phyloP scores from a whole-genome alignment of 2,329 filamentous ascomycete species.

The Aspergillus melleus region DNA sequence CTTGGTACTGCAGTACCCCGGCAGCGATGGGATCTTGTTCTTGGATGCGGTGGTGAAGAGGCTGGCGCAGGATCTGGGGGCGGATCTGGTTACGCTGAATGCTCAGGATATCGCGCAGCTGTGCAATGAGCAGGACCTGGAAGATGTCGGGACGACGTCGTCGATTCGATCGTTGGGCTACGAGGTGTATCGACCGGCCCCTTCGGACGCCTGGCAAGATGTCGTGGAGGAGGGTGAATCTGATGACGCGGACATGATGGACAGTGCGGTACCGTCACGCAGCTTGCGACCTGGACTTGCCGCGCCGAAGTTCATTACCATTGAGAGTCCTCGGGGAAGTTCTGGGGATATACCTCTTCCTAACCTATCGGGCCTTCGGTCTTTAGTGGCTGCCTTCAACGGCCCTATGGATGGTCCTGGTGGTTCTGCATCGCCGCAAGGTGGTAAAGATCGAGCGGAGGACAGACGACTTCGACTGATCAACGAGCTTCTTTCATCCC shows the following conservation, averaged over 20 bases:
- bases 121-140: constrained; percentile 43
- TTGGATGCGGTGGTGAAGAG: constrained; percentile 64
- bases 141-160: constrained; percentile 34
- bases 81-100: constrained; percentile 45
- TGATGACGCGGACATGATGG: constrained; percentile 42
- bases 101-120: constrained; percentile 49
- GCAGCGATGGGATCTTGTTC: constrained; percentile 54
- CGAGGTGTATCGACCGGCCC: constrained; percentile 50
- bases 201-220: constrained; percentile 34
- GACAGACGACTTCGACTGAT: constrained; percentile 36
- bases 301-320: constrained; percentile 34
- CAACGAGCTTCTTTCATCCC: constrained; percentile 34
- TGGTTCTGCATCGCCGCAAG: constrained; percentile 16
- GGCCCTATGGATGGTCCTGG: constrained; percentile 25
- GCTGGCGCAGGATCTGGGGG: constrained; percentile 58
- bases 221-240: constrained; percentile 47
- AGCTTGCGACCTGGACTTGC: constrained; percentile 20
- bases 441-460: constrained; percentile 25
- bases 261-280: constrained; percentile 19
- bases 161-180: constrained; percentile 52
- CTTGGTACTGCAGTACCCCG: constrained; percentile 60
- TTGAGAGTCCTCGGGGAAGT: constrained; percentile 32
- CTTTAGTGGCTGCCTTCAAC: constrained; percentile 34
- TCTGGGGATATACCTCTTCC: constrained; percentile 34
- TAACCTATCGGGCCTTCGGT: constrained; percentile 32